Base-by-base conservation (phyloP, 306 rosid species). In the Carpinus viminea region DNA sequence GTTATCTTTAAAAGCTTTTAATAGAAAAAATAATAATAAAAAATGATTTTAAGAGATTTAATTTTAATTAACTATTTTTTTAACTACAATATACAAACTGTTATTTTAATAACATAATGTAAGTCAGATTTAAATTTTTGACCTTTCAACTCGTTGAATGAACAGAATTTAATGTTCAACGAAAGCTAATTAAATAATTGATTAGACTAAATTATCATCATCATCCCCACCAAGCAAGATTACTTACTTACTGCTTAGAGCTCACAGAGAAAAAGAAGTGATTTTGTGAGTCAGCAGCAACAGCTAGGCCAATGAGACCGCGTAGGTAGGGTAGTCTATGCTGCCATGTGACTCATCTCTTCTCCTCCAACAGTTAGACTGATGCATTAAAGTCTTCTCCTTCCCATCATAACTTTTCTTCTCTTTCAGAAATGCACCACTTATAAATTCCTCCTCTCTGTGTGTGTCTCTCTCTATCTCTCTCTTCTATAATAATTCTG, bases 291-390 rank as follows among this genome's bases (percentile, higher is more conserved):
- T 20, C 45, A 48, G 38, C 20, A 36, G 16, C 28, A 66, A 41
- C 71, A 66, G 56, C 48, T 12, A 41, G 43, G 62, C 62, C 34
- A 50, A 11, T 51, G 59, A 87, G 82, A 79, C 70, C 88, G 90
- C 83, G 83, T 82, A 20, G n/a, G 52, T 28, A 12, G 75, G 69
- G 16, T 75, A 70, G 34, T 75, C 45, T 2, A 31, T 80, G 78
- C 64, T 76, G 12, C 82, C 93, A 87, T 80, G 85, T 85, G 83
- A 82, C 66, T 3, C 50, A 72, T 59, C 82, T 77, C 86, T 74
- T 45, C 65, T 34, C 60, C 68, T 45, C 7, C 21, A 66, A 43
- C 51, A 9, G 72, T 78, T 57, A 69, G 60, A 66, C 75, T 50
- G 21, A 52, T 4, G 71, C 78, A 80, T 71, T 91, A 72, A 85